A percentile compares a stretch with the other conserved stretches of the same genome.
Conservation (phyloP, 805 yeast genomes). For the Saccharomyces paradoxus region DNA sequence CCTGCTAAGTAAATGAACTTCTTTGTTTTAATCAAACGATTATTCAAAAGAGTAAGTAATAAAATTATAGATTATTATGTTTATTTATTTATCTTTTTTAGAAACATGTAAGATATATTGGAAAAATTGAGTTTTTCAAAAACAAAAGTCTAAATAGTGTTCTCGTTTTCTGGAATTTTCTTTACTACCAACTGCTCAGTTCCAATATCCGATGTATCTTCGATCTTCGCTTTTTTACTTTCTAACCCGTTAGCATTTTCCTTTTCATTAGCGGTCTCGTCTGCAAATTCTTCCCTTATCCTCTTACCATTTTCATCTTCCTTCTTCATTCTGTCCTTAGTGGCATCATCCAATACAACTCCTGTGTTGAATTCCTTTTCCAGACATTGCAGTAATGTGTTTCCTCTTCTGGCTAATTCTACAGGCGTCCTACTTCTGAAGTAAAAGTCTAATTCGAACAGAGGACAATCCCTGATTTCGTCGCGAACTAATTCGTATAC, state of each 20-base stretch:
- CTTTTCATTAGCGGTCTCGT: slow-evolving; percentile 5
- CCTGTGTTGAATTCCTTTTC: slow-evolving; percentile 56
- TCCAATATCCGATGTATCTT: background rate
- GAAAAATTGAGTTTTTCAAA: background rate
- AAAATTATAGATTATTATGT: background rate
- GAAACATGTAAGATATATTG: background rate
- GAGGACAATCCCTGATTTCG: slow-evolving; percentile 61
- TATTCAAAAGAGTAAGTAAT: background rate
- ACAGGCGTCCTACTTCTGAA: slow-evolving; percentile 68
- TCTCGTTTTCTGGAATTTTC: slow-evolving; percentile 1
- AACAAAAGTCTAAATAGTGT: background rate
- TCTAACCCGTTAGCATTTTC: slow-evolving; percentile 4
- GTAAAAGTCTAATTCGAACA: slow-evolving; percentile 83
- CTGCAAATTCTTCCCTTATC: slow-evolving; percentile 16
- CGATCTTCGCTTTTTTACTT: slow-evolving; percentile 1
- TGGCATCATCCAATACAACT: slow-evolving; percentile 17
- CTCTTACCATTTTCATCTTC: slow-evolving; percentile 27
- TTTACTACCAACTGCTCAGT: slow-evolving; percentile 1
- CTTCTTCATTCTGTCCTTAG: slow-evolving; percentile 19
- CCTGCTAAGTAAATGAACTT: slow-evolving; percentile 31
- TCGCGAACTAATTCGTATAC: slow-evolving; percentile 72
- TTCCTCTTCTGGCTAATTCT: slow-evolving; percentile 77
- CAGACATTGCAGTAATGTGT: slow-evolving; percentile 66
- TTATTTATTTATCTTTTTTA: background rate
- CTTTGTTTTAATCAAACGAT: background rate